Evolutionary conservation across 106 monocot genomes (phyloP).

Genomic region (Dendrobium catenatum): DNA sequence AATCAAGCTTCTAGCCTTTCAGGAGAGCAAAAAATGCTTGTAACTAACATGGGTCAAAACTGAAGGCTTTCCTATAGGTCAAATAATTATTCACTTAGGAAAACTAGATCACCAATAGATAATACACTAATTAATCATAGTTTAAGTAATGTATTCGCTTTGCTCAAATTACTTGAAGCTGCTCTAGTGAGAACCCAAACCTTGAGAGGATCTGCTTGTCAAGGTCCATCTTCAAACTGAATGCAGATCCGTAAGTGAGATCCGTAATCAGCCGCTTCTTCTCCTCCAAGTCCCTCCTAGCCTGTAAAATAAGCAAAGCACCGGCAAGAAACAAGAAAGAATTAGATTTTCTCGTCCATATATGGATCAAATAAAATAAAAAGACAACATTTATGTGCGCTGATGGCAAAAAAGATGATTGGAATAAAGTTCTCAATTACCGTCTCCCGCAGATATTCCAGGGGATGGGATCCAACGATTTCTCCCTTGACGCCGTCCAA

Average conservation of each 20-base stretch:
- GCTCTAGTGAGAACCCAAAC: conserved; percentile 19
- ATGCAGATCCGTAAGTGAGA: conserved; percentile 70
- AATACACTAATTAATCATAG: neutral
- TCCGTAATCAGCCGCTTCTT: conserved; percentile 60
- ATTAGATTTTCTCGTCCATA: neutral
- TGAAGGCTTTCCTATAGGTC: neutral
- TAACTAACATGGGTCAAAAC: neutral
- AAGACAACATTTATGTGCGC: neutral
- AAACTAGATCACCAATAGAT: no score
- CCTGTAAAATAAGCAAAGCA: conserved; percentile 20
- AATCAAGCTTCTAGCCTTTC: neutral
- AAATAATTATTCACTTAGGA: no score
- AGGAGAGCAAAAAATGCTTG: neutral
- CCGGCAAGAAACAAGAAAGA: neutral
- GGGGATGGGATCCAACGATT: conserved; percentile 68
- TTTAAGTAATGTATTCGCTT: neutral
- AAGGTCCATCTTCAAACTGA: conserved; percentile 75
- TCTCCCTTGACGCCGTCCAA: conserved; percentile 69
- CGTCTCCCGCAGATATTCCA: conserved; percentile 43
- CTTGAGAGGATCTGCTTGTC: conserved; percentile 87
- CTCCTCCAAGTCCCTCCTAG: conserved; percentile 44
- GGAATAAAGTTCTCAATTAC: conserved; percentile 23
- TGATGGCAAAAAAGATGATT: neutral
- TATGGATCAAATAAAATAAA: neutral
- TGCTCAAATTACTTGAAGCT: neutral